Base-by-base conservation (phyloP, 495 filamentous ascomycete species). In the Talaromyces borbonicus region DNA sequence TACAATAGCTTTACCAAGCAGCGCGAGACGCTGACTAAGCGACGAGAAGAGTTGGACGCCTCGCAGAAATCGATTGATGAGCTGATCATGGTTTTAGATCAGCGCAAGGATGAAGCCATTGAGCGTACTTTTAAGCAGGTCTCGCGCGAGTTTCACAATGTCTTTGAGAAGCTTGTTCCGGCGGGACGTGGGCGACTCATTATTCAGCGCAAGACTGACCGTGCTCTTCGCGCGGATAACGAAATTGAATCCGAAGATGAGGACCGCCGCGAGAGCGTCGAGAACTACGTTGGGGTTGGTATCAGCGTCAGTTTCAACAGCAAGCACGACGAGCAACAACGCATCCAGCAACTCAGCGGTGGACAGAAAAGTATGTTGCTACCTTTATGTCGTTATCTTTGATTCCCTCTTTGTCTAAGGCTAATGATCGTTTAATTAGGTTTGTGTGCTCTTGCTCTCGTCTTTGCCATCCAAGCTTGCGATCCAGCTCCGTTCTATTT, bases 81-180 rank as follows among this genome's bases (percentile, higher is more conserved):
- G 44, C 78, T 99, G 20, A 93, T 99, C 55, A 74, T 80, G 29
- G 84, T 92, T 38, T 80, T 99, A 1, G 92, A 99, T 57, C 87
- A 92, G 54, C 78, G 87, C 26, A 99, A 99, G 62, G 92, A 99
- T 51, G 90, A 77, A 49, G 73, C 73, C 0, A 99, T 99, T 39
- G 90, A 97, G 62, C 81, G 92, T 22, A 99, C 92, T 0, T 99
- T 99, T 77, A 90, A 93, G 66, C 93, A 97, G 60, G 92, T 99
- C 2, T 90, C 85, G 3, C 79, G 81, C 31, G 89, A 95, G 52
- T 99, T 99, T 54, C 77, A 84, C 15, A 81, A 77, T 47, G 87
- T 97, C 41, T 99, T 99, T 54, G 86, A 93, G 64, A 87, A 87
- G 52, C 80, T 99, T 27, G 92, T 99, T 2, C 92, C 92, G 5